Base-by-base conservation (phyloP, 192 early-diverging fungal species). In the Allomyces javanicus region DNA sequence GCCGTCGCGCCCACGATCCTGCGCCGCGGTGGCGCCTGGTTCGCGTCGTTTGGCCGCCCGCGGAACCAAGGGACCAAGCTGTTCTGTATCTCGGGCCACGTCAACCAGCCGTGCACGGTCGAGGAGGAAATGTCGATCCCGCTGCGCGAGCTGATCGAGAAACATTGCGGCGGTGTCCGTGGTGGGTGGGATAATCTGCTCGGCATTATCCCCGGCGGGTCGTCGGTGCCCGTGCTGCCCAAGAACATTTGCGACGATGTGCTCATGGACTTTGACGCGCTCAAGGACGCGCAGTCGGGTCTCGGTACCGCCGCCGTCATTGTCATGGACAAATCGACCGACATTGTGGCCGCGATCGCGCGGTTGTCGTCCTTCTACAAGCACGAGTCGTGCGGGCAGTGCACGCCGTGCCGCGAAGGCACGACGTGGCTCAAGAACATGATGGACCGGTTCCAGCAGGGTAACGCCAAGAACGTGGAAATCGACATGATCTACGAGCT, bases 61-160 rank as follows among this genome's bases (percentile, higher is more conserved):
- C 85, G 90, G 68, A 98, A 98, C 78, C 71, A 80, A 21, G 95
- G 95, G 61, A 98, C 95, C 61, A 98, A 98, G 79, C 80, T 98
- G 19, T 98, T 91, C 80, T 94, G 92, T 74, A 91, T 98, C 62
- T 93, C 91, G 64, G 96, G 96, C 67, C 92, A 96, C 73, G 96
- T 98, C 69, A 98, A 98, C 81, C 87, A 87, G 69, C 96, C 96
- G 6, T 93, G 91, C 77, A 93, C 92, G 14, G 92, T 98, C 61
- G 96, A 98, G 78, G 96, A 98, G 75, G 91, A 94, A 71, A 98
- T 98, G 96, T 90, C 87, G 64, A 96, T 98, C 69, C 91, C 96
- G 12, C 78, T 98, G 44, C 80, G 78, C 66, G 96, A 96, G 71
- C 78, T 98, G 68, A 90, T 98, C 44, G 89, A 90, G 73, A 86